A percentile compares a stretch with the other conserved stretches of the same genome.
Evolutionary conservation across 2,329 filamentous ascomycete species (phyloP).

Genomic region (Paraconiothyrium sp.): DNA sequence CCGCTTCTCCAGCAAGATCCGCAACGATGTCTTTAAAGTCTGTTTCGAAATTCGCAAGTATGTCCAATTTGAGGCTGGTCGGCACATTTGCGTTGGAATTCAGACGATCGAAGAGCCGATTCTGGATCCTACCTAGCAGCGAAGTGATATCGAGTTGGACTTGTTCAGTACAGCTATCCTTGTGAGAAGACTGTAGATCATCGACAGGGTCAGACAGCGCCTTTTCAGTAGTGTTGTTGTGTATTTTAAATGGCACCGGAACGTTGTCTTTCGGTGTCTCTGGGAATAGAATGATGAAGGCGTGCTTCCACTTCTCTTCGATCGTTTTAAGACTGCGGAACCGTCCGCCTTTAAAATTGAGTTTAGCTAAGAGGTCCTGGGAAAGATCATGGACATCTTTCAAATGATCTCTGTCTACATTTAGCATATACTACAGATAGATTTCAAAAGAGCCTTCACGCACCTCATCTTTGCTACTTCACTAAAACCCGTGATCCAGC

Average conservation of each 20-base stretch:
- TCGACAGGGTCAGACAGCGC: neutral
- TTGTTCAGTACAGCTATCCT: neutral
- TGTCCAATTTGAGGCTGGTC: neutral
- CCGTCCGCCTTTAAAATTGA: constrained; percentile 1
- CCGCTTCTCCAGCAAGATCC: neutral
- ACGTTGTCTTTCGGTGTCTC: neutral
- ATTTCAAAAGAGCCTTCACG: neutral
- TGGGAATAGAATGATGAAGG: neutral
- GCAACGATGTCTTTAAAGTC: neutral
- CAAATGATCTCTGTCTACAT: constrained; percentile 4
- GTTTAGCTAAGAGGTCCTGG: neutral
- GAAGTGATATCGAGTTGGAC: neutral
- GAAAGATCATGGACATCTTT: constrained; percentile 2
- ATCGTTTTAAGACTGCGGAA: neutral
- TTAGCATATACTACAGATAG: neutral
- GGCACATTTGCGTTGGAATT: neutral
- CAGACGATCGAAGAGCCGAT: constrained; percentile 1
- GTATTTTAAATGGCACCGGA: neutral
- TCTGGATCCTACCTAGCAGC: neutral
- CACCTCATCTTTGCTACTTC: constrained; percentile 10
- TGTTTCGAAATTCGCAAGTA: neutral
- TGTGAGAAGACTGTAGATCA: neutral
- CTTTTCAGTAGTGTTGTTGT: neutral
- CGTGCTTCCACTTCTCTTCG: constrained; percentile 7
- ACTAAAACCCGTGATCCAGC: constrained; percentile 4